These are phyloP conservation scores for Endoconidiophora laricicola DNA, from an alignment of 2,329 filamentous ascomycete genomes.

Conservation along the genomic window DNA sequence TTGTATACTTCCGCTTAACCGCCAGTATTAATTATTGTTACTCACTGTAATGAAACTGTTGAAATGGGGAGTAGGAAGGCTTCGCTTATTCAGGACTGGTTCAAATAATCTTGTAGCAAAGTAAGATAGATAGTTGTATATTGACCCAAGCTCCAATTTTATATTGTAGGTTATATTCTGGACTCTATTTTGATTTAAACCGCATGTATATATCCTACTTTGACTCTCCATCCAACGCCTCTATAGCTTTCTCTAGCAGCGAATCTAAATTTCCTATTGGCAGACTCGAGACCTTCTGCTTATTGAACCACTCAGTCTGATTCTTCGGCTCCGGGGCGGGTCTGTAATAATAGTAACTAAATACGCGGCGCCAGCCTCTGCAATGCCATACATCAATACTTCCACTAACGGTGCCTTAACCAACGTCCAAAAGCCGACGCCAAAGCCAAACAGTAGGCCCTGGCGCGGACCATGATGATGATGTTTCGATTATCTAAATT, in stretches of 20 bases:
- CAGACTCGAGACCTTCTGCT: constrained; percentile 71
- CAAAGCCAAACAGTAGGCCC: constrained; percentile 86
- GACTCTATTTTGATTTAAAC: no score
- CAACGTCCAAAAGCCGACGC: constrained; percentile 73
- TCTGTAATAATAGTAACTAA: constrained; percentile 92
- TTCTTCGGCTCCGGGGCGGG: constrained; percentile 56
- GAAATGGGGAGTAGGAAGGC: no score
- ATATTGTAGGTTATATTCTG: no score
- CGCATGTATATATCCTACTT: no score
- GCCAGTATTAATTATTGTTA: no score
- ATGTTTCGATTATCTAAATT: no score
- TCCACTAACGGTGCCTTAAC: constrained; percentile 73
- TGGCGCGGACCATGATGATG: constrained; percentile 46
- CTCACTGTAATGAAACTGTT: no score
- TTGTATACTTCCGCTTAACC: no score
- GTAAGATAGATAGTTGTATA: no score
- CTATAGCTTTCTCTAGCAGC: constrained; percentile 18
- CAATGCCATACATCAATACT: constrained; percentile 89
- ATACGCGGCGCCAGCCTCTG: constrained; percentile 88
- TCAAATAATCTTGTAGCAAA: no score
- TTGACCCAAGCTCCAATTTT: no score
- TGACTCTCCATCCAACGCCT: constrained; percentile 13
- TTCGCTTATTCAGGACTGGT: no score
- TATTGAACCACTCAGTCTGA: constrained; percentile 78
- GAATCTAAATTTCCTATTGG: constrained; percentile 59